Evolutionary conservation across 371 early-diverging fungal genomes (phyloP).

Genomic region (Mucor plumbeus): DNA sequence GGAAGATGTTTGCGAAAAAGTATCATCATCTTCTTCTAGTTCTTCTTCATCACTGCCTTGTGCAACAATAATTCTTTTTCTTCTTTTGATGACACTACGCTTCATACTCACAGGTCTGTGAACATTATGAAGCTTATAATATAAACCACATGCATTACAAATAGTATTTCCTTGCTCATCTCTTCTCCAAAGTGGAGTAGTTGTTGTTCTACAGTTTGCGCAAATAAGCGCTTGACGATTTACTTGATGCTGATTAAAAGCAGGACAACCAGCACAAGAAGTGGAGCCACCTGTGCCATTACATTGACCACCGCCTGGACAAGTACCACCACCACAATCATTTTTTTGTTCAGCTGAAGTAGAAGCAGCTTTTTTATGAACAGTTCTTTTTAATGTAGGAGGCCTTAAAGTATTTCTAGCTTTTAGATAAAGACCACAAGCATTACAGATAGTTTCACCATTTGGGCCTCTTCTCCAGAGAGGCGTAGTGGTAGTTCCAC

Average conservation of each 20-base stretch:
- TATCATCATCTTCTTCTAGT: slow-evolving; percentile 3
- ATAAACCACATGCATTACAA: slow-evolving; percentile 91
- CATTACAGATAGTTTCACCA: slow-evolving; percentile 86
- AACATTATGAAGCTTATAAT: slow-evolving; percentile 82
- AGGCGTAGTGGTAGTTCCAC: slow-evolving; percentile 83
- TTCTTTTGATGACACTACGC: slow-evolving; percentile 82
- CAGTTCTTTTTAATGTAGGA: slow-evolving; percentile 50
- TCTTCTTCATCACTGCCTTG: slow-evolving; percentile 29
- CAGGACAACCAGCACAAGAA: slow-evolving; percentile 77
- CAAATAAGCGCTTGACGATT: slow-evolving; percentile 66
- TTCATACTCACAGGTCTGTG: slow-evolving; percentile 84
- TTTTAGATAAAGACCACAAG: slow-evolving; percentile 78
- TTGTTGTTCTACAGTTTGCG: slow-evolving; percentile 80
- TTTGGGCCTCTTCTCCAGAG: slow-evolving; percentile 86
- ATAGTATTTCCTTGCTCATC: slow-evolving; percentile 78
- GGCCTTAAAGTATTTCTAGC: slow-evolving; percentile 45
- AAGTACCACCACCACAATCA: slow-evolving; percentile 49
- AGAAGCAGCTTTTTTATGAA: slow-evolving; percentile 13
- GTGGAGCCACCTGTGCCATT: slow-evolving; percentile 74
- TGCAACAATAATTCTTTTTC: slow-evolving; percentile 71
- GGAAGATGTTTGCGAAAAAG: not conserved
- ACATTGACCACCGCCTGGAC: slow-evolving; percentile 80
- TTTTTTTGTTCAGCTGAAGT: slow-evolving; percentile 7
- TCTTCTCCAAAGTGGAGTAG: slow-evolving; percentile 92
- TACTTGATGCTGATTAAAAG: slow-evolving; percentile 70